These are phyloP conservation scores for Balamuthia mandrillaris DNA, from an alignment of 208 protist species.

Conservation along the genomic window DNA sequence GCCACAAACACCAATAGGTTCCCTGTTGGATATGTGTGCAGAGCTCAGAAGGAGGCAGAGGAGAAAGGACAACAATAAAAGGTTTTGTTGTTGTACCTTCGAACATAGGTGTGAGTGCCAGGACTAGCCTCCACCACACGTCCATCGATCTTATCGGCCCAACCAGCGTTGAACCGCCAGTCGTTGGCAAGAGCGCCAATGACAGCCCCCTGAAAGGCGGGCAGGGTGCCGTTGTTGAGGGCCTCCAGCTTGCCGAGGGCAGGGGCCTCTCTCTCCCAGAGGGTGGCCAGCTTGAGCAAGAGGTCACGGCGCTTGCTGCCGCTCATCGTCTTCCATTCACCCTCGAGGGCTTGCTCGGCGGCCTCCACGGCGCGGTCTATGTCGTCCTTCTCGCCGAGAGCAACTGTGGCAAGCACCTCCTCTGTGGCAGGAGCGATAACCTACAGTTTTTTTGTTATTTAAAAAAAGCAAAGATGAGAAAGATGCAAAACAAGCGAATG, in stretches of 20 bases:
- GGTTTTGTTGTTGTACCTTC: too few species aligned
- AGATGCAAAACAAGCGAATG: too few species aligned
- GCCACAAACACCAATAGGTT: too few species aligned
- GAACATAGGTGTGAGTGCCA: too few species aligned
- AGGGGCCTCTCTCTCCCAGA: conserved; percentile 68
- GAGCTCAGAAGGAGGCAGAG: too few species aligned
- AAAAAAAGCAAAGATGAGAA: too few species aligned
- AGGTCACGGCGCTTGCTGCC: conserved; percentile 39
- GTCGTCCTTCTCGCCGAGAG: conserved; percentile 73
- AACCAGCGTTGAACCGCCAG: conserved; percentile 83
- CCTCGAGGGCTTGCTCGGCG: conserved; percentile 15
- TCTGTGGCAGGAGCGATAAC: conserved; percentile 77
- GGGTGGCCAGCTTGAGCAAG: conserved; percentile 73
- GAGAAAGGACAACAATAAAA: too few species aligned
- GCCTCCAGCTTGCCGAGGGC: conserved; percentile 78
- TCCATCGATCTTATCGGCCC: conserved; percentile 84
- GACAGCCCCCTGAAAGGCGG: conserved; percentile 57
- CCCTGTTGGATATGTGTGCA: too few species aligned
- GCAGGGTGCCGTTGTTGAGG: conserved; percentile 85
- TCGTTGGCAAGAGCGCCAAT: conserved; percentile 69
- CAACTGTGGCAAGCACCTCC: conserved; percentile 74
- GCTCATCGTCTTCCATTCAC: not conserved
- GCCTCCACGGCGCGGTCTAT: conserved; percentile 64
- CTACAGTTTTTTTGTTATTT: too few species aligned
- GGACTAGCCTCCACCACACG: too few species aligned